Evolutionary conservation across 371 early-diverging fungal genomes (phyloP).

Genomic region (Mortierella sp.): DNA sequence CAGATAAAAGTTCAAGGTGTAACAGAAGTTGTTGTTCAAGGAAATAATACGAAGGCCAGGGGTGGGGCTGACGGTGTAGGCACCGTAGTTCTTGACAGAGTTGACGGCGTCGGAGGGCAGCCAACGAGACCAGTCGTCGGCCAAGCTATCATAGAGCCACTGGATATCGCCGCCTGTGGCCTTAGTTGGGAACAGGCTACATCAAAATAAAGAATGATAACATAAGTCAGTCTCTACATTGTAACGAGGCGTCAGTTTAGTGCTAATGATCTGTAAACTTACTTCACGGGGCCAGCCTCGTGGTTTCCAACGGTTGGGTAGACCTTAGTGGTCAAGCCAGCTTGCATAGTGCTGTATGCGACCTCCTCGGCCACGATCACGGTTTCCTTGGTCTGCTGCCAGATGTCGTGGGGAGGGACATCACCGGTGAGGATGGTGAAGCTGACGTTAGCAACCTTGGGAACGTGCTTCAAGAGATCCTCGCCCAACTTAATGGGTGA

Average conservation of each 20-base stretch:
- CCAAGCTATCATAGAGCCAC: conserved; percentile 64
- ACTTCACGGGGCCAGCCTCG: conserved; percentile 54
- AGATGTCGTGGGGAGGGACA: conserved; percentile 73
- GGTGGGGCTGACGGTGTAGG: conserved; percentile 59
- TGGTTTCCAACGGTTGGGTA: conserved; percentile 73
- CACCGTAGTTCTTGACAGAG: conserved; percentile 58
- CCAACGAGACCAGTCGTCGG: conserved; percentile 67
- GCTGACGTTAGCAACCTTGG: conserved; percentile 54
- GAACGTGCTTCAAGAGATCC: conserved; percentile 60
- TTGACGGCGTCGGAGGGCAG: conserved; percentile 46
- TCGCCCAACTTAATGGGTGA: conserved; percentile 60
- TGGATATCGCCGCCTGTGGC: conserved; percentile 54
- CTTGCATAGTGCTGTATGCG: conserved; percentile 30
- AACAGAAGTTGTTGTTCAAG: conserved; percentile 74
- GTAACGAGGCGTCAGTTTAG: too few species aligned
- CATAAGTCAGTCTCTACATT: too few species aligned
- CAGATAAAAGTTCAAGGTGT: conserved; percentile 60
- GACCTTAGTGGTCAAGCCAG: conserved; percentile 40
- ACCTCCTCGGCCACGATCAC: conserved; percentile 40
- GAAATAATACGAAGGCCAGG: conserved; percentile 66
- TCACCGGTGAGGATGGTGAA: conserved; percentile 73
- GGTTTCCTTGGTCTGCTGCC: conserved; percentile 54
- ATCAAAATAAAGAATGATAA: not conserved
- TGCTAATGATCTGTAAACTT: conserved; percentile 4
- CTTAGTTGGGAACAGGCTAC: conserved; percentile 59